Evolutionary conservation across 176 grass and related monocot species (phyloP).

Genomic region (Neostapfia colusana): DNA sequence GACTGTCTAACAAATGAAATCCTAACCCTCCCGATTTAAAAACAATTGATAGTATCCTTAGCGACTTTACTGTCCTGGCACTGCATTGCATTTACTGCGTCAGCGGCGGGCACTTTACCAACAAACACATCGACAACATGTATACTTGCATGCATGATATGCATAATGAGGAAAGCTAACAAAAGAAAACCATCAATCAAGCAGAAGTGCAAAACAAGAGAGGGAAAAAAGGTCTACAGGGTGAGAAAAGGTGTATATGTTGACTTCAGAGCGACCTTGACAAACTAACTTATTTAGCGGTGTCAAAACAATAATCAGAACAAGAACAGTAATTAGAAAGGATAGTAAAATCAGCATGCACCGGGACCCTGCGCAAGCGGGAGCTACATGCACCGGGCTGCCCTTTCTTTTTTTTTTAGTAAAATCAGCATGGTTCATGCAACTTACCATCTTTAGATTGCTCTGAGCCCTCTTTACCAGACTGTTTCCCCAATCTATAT

Average conservation of each 20-base stretch:
- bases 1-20: too few species aligned
- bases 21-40: too few species aligned
- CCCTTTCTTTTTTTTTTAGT: too few species aligned
- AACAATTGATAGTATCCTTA: too few species aligned
- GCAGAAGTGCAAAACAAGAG: slow-evolving; percentile 1
- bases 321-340: not conserved
- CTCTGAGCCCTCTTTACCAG: slow-evolving; percentile 80
- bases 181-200: not conserved
- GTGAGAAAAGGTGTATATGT: not conserved
- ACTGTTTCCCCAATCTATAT: slow-evolving; percentile 96
- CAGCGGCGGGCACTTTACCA: too few species aligned
- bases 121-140: too few species aligned
- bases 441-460: slow-evolving; percentile 93
- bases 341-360: slow-evolving; percentile 27
- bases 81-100: too few species aligned
- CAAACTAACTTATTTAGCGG: not conserved
- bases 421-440: not conserved
- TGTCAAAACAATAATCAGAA: not conserved
- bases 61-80: too few species aligned
- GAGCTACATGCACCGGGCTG: too few species aligned
- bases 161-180: slow-evolving; percentile 1
- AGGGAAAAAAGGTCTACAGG: not conserved
- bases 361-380: too few species aligned
- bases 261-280: slow-evolving; percentile 5
- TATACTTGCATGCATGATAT: too few species aligned